Evolutionary conservation across 192 early-diverging fungal species (phyloP), one percentile per base, ranked within the genome.

Genomic region (Neocallimastix lanati): DNA sequence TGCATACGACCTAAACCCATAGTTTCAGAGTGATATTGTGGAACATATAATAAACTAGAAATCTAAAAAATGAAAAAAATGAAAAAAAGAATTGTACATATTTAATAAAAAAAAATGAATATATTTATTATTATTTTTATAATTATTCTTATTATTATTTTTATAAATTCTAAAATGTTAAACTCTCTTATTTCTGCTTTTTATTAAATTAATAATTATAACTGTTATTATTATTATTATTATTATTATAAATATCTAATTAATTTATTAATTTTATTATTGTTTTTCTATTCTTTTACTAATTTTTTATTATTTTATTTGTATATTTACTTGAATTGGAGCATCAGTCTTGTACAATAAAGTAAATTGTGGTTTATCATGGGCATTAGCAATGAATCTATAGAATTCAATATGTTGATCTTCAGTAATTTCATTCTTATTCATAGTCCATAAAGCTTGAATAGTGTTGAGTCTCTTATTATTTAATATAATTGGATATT

Each of bases 351-450:
- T 89, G 84, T 88, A 91, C 37, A 88, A 86, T 12, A 91, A 77
- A 29, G 86, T 87, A 81, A 84, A 91, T 58, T 86, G 89, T 21
- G 89, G 88, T 29, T 85, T 86, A 78, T 80, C 83, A 29, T 93
- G 50, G n/a, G 50, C 91, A 79, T 93, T 92, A 80, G 89, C 87
- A 29, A 96, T 88, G 14, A 93, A 86, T 78, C 88, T 88, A 87
- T 95, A 99, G 84, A 99, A 99, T 78, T 93, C 89, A 18, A 92
- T 84, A 87, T 99, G 97, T 80, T 99, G 96, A 15, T 87, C 86
- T 4, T 90, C 91, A 15, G 87, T 87, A 76, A 99, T 89, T 3
- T 92, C 87, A 81, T 87, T 91, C 79, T 86, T 88, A 79, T 87
- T 83, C 79, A 88, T 87, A 29, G 87, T 91, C 90, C 90, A 91